These are phyloP conservation scores for Heterobasidion annosum DNA, from an alignment of 1,284 basidiomycete genomes.

Conservation along the genomic window DNA sequence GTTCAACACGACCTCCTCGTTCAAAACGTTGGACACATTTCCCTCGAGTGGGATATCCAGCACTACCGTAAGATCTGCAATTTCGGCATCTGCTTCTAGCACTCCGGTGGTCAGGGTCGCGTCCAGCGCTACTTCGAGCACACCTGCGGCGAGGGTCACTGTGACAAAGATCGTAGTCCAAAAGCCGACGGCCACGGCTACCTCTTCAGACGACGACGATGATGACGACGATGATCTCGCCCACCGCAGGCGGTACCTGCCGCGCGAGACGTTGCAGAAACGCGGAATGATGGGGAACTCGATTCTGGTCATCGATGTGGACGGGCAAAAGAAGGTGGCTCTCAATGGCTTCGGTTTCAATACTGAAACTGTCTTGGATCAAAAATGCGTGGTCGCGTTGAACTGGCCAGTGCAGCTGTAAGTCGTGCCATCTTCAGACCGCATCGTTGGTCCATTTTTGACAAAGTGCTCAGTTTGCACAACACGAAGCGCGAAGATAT, in stretches of 20 bases:
- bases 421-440: constrained; percentile 15
- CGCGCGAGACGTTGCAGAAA: background rate
- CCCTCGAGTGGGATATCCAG: no score
- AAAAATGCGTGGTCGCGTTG: constrained; percentile 45
- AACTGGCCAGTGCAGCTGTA: constrained; percentile 62
- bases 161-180: background rate
- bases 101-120: background rate
- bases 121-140: background rate
- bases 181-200: background rate
- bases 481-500: constrained; percentile 73
- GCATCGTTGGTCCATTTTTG: background rate
- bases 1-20: no score
- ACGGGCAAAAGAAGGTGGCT: background rate
- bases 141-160: background rate
- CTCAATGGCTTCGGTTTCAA: constrained; percentile 25
- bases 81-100: background rate
- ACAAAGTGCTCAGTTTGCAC: constrained; percentile 35
- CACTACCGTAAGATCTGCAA: background rate
- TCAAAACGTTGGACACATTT: no score
- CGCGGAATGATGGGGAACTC: background rate
- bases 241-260: background rate
- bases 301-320: background rate
- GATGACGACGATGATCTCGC: background rate
- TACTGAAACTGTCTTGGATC: constrained; percentile 27
- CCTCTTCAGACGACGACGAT: background rate